Evolutionary conservation across 371 early-diverging fungal genomes (phyloP).

Genomic region (Circinella minor): DNA sequence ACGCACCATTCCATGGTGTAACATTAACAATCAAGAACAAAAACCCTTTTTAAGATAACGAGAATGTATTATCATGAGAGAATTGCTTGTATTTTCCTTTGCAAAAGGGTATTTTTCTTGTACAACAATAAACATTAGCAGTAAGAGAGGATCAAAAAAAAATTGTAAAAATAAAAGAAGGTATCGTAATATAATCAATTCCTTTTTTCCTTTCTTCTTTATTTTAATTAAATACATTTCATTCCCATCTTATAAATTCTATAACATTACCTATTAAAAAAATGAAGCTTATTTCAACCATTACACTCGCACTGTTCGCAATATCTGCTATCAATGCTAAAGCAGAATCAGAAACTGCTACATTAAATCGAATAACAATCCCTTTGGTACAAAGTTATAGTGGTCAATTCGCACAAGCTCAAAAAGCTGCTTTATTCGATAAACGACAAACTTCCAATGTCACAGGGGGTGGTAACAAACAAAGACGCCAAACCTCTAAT

Average conservation of each 20-base stretch:
- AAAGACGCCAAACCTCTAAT: too few relatives aligned
- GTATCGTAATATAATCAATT: too few relatives aligned
- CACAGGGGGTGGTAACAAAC: too few relatives aligned
- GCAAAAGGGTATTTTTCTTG: neutral
- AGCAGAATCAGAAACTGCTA: too few relatives aligned
- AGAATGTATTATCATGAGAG: neutral
- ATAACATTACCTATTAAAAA: neutral
- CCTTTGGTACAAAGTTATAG: neutral
- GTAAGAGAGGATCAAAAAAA: too few relatives aligned
- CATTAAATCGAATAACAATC: neutral
- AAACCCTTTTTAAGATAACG: too few relatives aligned
- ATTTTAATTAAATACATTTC: neutral
- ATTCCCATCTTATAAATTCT: neutral
- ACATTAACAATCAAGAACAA: slow-evolving; percentile 11
- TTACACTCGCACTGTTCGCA: neutral
- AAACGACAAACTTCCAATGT: neutral
- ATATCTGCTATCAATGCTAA: neutral
- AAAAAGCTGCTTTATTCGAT: neutral
- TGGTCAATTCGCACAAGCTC: neutral
- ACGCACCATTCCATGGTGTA: neutral
- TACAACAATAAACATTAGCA: too few relatives aligned
- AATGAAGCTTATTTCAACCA: neutral
- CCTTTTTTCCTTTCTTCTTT: too few relatives aligned
- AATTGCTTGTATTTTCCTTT: neutral
- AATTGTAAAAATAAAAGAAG: too few relatives aligned